These are phyloP conservation scores for Jamesozyma spencerorum DNA, from an alignment of 805 yeast genomes.

Conservation along the genomic window DNA sequence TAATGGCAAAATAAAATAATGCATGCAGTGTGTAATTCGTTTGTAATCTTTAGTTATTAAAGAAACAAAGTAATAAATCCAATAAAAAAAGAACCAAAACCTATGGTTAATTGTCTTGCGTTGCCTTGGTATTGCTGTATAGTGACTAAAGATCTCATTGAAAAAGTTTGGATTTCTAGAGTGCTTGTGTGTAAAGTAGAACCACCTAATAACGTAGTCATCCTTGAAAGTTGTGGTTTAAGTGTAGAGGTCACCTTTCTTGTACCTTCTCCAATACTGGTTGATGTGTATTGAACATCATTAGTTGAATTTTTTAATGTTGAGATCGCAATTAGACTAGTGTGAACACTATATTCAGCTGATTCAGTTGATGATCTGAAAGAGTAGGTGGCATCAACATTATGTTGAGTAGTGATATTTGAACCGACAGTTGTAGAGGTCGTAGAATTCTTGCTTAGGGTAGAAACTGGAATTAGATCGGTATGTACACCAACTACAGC, in stretches of 20 bases:
- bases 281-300: not conserved
- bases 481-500: constrained; percentile 2
- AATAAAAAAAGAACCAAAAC: constrained; percentile 10
- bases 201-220: constrained; percentile 2
- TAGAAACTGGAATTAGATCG: constrained; percentile 2
- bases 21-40: not conserved
- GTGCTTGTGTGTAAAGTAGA: constrained; percentile 1
- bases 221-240: constrained; percentile 1
- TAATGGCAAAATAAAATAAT: not conserved
- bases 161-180: not conserved
- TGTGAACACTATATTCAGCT: not conserved
- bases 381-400: not conserved
- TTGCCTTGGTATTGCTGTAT: constrained; percentile 9
- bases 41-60: not conserved
- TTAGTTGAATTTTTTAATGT: not conserved
- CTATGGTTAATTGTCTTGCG: constrained; percentile 10
- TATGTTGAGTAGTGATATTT: not conserved
- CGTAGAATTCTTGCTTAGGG: constrained; percentile 8
- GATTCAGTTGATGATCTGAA: not conserved
- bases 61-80: constrained; percentile 6
- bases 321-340: constrained; percentile 2
- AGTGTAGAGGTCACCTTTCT: not conserved
- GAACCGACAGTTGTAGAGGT: constrained; percentile 3
- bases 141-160: not conserved
- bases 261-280: not conserved